Conservation (phyloP, 768 basidiomycete genomes). For the Rhodotorula babjevae region DNA sequence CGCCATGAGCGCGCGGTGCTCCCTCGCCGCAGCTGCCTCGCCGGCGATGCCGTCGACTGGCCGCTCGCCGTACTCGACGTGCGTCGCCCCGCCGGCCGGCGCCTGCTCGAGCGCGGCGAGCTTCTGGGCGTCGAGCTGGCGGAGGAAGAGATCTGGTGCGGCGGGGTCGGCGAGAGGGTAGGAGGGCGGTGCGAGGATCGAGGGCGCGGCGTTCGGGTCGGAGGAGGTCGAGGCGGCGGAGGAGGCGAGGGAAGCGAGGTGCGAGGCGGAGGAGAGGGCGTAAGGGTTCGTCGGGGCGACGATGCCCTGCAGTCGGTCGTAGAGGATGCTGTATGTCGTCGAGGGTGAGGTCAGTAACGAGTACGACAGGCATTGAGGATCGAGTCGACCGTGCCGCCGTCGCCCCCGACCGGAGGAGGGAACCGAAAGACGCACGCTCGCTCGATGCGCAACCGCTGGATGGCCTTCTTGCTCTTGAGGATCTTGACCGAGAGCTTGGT, state of each 20-base stretch:
- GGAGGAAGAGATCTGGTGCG: conserved; percentile 20
- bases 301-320: conserved; percentile 33
- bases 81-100: neutral
- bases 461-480: conserved; percentile 39
- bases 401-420: too few relatives aligned
- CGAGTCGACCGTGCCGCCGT: too few relatives aligned
- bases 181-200: conserved; percentile 19
- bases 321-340: conserved; percentile 22
- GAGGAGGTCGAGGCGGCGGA: conserved; percentile 11
- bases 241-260: conserved; percentile 30
- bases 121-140: conserved; percentile 34
- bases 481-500: conserved; percentile 34
- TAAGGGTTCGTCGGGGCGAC: conserved; percentile 35
- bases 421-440: conserved; percentile 33
- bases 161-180: conserved; percentile 29
- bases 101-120: conserved; percentile 26
- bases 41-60: conserved; percentile 18
- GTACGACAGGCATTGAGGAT: too few relatives aligned
- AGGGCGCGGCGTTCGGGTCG: conserved; percentile 10
- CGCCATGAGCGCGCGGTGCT: conserved; percentile 5
- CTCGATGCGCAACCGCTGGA: conserved; percentile 37
- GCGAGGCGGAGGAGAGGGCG: conserved; percentile 23
- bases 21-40: neutral
- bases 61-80: conserved; percentile 9
- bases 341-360: neutral